phyloP scores from a whole-genome alignment of 257 asterid genomes.

The Nicotiana attenuata region DNA sequence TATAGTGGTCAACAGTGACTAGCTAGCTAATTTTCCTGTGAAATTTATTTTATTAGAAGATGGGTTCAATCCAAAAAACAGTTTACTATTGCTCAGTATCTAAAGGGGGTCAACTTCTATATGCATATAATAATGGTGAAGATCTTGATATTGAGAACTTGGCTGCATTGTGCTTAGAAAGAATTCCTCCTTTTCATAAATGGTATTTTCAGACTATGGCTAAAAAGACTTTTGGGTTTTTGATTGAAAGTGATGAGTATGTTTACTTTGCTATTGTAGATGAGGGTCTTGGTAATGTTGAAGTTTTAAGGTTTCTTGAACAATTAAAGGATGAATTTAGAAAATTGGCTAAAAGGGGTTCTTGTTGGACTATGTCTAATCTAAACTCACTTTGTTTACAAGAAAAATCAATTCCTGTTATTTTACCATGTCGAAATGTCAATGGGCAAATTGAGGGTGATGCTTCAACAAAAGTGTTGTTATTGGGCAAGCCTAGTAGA shows the following conservation, averaged over 20 bases:
- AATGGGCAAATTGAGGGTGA: constrained; percentile 27
- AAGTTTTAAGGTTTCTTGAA: constrained; percentile 39
- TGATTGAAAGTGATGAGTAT: constrained; percentile 38
- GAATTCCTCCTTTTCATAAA: constrained; percentile 57
- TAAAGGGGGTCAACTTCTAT: constrained; percentile 43
- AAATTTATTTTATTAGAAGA: neutral
- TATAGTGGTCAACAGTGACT: neutral
- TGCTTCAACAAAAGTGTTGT: constrained; percentile 53
- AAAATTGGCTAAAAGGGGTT: constrained; percentile 29
- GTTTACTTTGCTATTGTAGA: constrained; percentile 60
- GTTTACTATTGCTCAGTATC: constrained; percentile 64
- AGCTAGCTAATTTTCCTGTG: neutral
- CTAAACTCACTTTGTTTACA: constrained; percentile 36
- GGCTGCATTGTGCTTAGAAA: constrained; percentile 63
- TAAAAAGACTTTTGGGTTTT: constrained; percentile 46
- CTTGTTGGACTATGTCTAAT: constrained; percentile 28
- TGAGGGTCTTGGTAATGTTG: constrained; percentile 31
- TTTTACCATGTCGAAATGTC: constrained; percentile 25
- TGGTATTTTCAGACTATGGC: constrained; percentile 64
- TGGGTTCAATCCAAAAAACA: neutral
- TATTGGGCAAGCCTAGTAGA: constrained; percentile 52
- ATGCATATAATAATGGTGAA: constrained; percentile 44
- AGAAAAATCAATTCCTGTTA: constrained; percentile 45
- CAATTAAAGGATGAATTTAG: constrained; percentile 53
- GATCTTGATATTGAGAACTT: constrained; percentile 45